These are phyloP conservation scores for Vitellaria paradoxa DNA, from an alignment of 179 eudicot species.

Conservation along the genomic window DNA sequence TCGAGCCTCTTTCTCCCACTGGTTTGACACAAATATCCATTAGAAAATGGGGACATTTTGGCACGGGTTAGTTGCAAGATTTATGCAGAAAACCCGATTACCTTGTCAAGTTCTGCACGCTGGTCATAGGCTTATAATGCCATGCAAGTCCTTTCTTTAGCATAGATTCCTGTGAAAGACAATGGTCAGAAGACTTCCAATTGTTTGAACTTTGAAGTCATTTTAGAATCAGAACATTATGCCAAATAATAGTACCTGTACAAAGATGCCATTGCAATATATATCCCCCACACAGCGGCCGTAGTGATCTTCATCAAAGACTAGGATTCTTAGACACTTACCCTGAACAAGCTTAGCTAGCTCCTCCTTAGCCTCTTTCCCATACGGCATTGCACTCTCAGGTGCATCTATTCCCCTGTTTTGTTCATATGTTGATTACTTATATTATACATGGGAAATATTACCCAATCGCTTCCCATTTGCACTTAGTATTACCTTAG, in stretches of 20 bases:
- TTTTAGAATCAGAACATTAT: neutral
- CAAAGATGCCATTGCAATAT: constrained; percentile 84
- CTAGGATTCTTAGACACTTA: constrained; percentile 53
- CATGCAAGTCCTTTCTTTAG: constrained; percentile 94
- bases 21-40: constrained; percentile 6
- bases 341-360: constrained; percentile 63
- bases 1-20: constrained; percentile 95
- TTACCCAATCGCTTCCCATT: neutral
- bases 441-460: neutral
- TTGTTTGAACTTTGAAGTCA: neutral
- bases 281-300: constrained; percentile 79
- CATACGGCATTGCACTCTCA: constrained; percentile 86
- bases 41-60: neutral
- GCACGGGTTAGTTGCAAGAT: neutral
- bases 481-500: constrained; percentile 49
- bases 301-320: constrained; percentile 73
- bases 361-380: constrained; percentile 86
- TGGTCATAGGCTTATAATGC: constrained; percentile 88
- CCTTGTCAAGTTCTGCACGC: constrained; percentile 74
- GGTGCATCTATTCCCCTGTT: constrained; percentile 97
- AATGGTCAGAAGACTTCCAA: neutral
- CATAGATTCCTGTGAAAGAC: constrained; percentile 65
- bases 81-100: constrained; percentile 9
- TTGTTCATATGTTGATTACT: neutral
- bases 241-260: constrained; percentile 55